phyloP scores from a whole-genome alignment of 306 rosid genomes.

The Echinosophora koreensis region DNA sequence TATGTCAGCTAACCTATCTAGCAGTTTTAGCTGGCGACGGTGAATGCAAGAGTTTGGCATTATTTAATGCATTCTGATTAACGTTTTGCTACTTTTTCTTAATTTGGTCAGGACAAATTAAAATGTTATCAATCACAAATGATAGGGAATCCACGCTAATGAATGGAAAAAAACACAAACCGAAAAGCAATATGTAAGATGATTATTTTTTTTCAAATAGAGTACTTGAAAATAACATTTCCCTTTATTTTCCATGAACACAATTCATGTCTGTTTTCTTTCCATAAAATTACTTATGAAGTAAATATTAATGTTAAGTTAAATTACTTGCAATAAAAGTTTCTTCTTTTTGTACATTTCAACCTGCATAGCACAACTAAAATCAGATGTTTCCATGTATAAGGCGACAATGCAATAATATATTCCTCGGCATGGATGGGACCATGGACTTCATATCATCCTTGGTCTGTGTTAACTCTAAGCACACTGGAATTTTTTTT shows the following conservation, averaged over 20 bases:
- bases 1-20: background rate
- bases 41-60: conserved; percentile 36
- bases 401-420: conserved; percentile 29
- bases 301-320: background rate
- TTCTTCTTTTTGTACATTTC: background rate
- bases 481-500: too few relatives aligned
- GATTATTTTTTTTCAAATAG: background rate
- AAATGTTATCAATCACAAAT: background rate
- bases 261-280: background rate
- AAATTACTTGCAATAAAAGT: background rate
- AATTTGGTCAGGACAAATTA: conserved; percentile 2
- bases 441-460: conserved; percentile 20
- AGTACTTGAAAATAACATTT: background rate
- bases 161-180: background rate
- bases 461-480: background rate
- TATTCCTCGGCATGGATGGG: conserved; percentile 1
- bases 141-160: background rate
- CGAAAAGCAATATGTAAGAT: background rate
- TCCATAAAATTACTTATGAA: background rate
- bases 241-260: background rate
- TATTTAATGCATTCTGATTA: conserved; percentile 37
- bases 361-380: conserved; percentile 12
- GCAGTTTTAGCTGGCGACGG: conserved; percentile 28
- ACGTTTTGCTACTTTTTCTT: conserved; percentile 15
- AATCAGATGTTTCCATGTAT: background rate